Percentiles rank a stretch among this genome's conserved stretches.
Conservation (phyloP, 345 rosid genomes). For the sweet orange (Citrus sinensis) region DNA sequence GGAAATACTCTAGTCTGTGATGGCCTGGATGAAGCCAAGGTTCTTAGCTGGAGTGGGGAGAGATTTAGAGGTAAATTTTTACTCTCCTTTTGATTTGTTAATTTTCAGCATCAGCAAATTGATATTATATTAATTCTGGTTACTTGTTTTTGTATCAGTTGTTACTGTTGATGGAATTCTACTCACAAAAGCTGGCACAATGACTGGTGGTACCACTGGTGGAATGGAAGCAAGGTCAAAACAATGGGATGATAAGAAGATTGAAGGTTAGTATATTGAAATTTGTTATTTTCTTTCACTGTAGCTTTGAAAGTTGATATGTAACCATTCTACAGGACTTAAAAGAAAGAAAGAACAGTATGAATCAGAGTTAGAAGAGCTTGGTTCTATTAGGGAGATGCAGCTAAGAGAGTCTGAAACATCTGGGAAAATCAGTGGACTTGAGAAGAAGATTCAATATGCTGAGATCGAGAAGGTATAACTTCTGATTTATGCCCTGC, state of each 20-base stretch:
- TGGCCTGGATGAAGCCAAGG: slow-evolving; percentile 93
- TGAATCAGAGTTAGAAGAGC: slow-evolving; percentile 76
- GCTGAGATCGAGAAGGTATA: slow-evolving; percentile 92
- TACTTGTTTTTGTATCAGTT: slow-evolving; percentile 46
- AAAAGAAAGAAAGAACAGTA: slow-evolving; percentile 72
- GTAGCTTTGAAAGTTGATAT: slow-evolving; percentile 21
- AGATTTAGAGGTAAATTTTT: slow-evolving; percentile 68
- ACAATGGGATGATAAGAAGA: slow-evolving; percentile 94
- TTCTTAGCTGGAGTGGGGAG: slow-evolving; percentile 92
- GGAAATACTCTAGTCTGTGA: slow-evolving; percentile 97
- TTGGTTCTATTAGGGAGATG: slow-evolving; percentile 95
- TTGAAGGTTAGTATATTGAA: slow-evolving; percentile 59
- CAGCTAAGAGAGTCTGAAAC: slow-evolving; percentile 87
- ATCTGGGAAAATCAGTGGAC: slow-evolving; percentile 93
- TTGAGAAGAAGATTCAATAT: slow-evolving; percentile 93
- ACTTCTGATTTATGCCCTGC: too few relatives aligned
- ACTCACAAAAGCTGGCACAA: slow-evolving; percentile 94
- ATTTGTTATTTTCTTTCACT: background rate
- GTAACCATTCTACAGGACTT: slow-evolving; percentile 46
- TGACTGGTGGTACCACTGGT: slow-evolving; percentile 99
- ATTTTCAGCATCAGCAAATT: slow-evolving; percentile 13
- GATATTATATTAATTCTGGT: slow-evolving; percentile 14
- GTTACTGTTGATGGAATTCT: slow-evolving; percentile 94
- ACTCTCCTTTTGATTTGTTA: slow-evolving; percentile 12
- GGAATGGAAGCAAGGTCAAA: slow-evolving; percentile 98